Base-by-base conservation (phyloP, 768 basidiomycete species). In the Trichaptum fuscoviolaceum region DNA sequence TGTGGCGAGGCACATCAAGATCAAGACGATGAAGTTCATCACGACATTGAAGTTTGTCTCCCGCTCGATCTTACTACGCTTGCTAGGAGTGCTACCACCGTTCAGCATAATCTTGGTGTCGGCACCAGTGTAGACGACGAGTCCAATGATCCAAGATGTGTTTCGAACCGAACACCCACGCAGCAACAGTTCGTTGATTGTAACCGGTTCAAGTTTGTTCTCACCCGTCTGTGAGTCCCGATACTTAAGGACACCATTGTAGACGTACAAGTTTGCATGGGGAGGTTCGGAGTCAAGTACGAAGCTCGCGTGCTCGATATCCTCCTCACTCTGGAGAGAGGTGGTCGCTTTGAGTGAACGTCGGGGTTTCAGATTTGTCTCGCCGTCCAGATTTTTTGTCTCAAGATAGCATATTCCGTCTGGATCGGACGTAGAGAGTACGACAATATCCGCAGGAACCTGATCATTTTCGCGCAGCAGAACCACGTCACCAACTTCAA, bases 41-140 rank as follows among this genome's bases (percentile, higher is more conserved):
- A 96, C 79, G 69, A 98, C 96, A 73, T 98, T 99, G 82, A 95
- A 96, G 77, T 96, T 99, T 9, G 96, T 99, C 82, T 99, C 96
- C 79, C 88, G 92, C 80, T 98, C 95, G 73, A 99, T 98, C 83
- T 96, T 99, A 73, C 90, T 93, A 67, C 93, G 90, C 74, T 99
- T 99, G n/a, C 92, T 94, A 0, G 96, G 95, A 1, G 95, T 98
- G 17, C 89, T 90, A 23, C 96, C 95, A 35, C 93, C 92, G 70
- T 96, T 96, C 67, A 94, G 78, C 86, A 93, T 92, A 71, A 95
- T 95, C 83, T 93, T 94, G 57, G 93, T 92, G 77, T 98, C 96
- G 0, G 87, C 85, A 52, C 96, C 96, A 0, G 96, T 98, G 77
- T 94, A 98, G 26, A 89, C 89, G 15, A 97, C 95, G n/a, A 98